These are phyloP conservation scores for Leersia perrieri DNA, from an alignment of 176 grass and related monocot genomes.

Conservation along the genomic window DNA sequence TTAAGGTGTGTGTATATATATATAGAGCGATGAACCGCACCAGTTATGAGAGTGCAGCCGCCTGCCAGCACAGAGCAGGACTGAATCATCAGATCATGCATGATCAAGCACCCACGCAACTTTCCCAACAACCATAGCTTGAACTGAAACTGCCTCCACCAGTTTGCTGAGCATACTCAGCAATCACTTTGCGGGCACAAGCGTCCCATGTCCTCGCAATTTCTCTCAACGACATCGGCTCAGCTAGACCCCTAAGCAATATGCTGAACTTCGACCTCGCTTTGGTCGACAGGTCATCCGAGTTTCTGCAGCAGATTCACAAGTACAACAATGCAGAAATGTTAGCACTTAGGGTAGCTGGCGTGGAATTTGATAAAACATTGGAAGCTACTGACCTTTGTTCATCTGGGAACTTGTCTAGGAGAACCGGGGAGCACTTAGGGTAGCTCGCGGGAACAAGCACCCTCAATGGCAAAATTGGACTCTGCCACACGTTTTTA, in stretches of 20 bases:
- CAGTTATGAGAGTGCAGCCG: neutral
- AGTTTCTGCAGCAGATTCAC: constrained; percentile 44
- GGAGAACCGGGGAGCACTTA: constrained; percentile 83
- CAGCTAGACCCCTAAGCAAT: constrained; percentile 61
- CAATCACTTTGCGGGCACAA: constrained; percentile 67
- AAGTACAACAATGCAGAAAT: constrained; percentile 28
- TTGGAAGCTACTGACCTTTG: constrained; percentile 56
- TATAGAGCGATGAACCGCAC: neutral
- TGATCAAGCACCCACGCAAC: constrained; percentile 57
- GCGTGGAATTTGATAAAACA: neutral
- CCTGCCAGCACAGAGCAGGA: neutral
- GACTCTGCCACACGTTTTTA: constrained; percentile 61
- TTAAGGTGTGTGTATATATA: neutral
- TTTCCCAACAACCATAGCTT: constrained; percentile 76
- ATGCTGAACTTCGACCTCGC: constrained; percentile 67
- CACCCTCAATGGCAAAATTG: constrained; percentile 89
- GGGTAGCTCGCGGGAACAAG: constrained; percentile 93
- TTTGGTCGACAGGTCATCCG: constrained; percentile 75
- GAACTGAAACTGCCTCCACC: constrained; percentile 97
- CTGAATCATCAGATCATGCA: neutral
- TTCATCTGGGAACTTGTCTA: constrained; percentile 85
- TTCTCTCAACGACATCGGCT: constrained; percentile 81
- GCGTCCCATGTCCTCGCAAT: constrained; percentile 91
- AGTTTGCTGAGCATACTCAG: constrained; percentile 77
- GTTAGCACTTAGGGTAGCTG: neutral